Base-by-base conservation (phyloP, 1,284 basidiomycete species). In the Rugosomyces carneus region DNA sequence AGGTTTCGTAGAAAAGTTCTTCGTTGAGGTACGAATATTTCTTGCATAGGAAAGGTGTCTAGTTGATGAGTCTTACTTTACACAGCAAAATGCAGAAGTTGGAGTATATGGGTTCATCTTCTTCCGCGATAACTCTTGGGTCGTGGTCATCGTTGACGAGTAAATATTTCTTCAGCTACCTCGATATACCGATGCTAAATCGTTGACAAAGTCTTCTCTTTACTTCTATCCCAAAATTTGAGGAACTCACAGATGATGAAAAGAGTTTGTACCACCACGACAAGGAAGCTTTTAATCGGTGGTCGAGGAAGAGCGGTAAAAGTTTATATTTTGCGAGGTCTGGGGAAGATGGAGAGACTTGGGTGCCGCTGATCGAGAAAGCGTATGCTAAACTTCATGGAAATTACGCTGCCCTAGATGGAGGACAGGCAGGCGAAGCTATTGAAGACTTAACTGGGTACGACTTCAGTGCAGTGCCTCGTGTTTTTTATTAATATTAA, bases 61-160 rank as follows among this genome's bases (percentile, higher is more conserved):
- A 19, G 16, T 9, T n/a, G n/a, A n/a, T n/a, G 20, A 18, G 35
- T 16, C 35, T 5, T 37, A 18, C 9, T 18, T 3, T 10, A 21
- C 20, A 69, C 72, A 77, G 75, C 61, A 69, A 26, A 73, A 78
- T 47, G 72, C 75, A 51, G 51, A 68, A 54, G 70, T 76, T n/a
- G 76, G 76, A 2, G 68, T 79, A 6, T 79, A 79, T 53, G 76
- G 76, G 5, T 77, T 76, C 54, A 71, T 76, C 37, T 76, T 77
- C 59, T 75, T 72, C 59, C 60, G 69, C 13, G 72, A 77, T 48
- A 61, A 61, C 19, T 49, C 55, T 18, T 72, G 70, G 69, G 68
- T 68, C 8, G 65, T 60, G 2, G 63, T 71, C 7, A 63, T 76
- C 37, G 68, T 76, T 47, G 74, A 76, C 49, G 74, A 77, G 73